phyloP scores from a whole-genome alignment of 192 early-diverging fungal genomes.

The Backusella morwellensis region DNA sequence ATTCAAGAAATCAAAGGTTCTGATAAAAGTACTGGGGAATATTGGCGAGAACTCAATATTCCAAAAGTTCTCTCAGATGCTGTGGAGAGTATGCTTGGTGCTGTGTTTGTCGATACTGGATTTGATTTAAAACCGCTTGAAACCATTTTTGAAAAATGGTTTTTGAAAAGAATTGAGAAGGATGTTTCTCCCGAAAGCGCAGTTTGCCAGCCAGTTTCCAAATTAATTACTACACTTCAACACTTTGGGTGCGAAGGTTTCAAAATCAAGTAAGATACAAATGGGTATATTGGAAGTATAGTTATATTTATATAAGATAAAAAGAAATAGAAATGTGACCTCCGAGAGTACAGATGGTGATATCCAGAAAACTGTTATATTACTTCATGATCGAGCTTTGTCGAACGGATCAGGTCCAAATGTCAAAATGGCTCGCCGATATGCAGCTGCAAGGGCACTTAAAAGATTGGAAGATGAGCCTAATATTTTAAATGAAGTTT shows the following conservation, averaged over 20 bases:
- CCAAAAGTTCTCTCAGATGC: constrained; percentile 89
- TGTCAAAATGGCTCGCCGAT: constrained; percentile 33
- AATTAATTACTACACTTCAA: constrained; percentile 35
- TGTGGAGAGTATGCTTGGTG: constrained; percentile 83
- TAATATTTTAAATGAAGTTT: constrained; percentile 18
- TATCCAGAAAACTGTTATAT: constrained; percentile 37
- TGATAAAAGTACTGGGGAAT: constrained; percentile 51
- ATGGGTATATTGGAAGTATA: background rate
- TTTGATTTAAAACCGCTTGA: constrained; percentile 58
- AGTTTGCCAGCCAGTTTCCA: constrained; percentile 41
- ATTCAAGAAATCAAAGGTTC: constrained; percentile 40
- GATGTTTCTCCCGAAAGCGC: constrained; percentile 43
- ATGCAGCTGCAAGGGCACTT: constrained; percentile 32
- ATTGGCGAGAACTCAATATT: constrained; percentile 73
- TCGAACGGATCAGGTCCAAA: constrained; percentile 27
- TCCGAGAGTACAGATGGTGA: constrained; percentile 4
- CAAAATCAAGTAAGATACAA: constrained; percentile 28
- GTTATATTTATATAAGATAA: background rate
- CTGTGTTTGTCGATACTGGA: constrained; percentile 79
- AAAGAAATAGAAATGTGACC: constrained; percentile 33
- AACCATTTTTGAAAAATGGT: constrained; percentile 36
- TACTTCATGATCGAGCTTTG: constrained; percentile 37
- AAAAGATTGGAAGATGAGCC: constrained; percentile 32
- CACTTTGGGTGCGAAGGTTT: constrained; percentile 38
- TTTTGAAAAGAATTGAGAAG: constrained; percentile 32